Percentiles rank a stretch among this genome's conserved stretches.
These are phyloP conservation scores for Ogataea degrootiae DNA, from an alignment of 805 yeast genomes.

Conservation along the genomic window DNA sequence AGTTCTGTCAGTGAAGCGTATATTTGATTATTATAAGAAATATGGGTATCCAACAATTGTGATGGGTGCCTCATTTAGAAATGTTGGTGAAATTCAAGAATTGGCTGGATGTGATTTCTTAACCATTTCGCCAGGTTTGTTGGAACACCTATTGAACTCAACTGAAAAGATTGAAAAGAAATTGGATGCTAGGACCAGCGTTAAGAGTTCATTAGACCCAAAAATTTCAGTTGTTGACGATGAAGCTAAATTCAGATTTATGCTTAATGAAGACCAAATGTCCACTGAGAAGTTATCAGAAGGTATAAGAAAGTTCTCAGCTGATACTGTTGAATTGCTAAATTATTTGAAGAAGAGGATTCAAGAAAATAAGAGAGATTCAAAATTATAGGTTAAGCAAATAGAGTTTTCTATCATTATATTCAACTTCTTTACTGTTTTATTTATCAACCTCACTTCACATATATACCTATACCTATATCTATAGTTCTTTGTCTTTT, in stretches of 20 bases:
- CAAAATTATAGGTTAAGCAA: constrained; percentile 4
- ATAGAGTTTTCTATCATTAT: too few relatives aligned
- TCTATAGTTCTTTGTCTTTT: too few relatives aligned
- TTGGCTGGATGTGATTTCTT: constrained; percentile 95
- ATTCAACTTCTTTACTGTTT: too few relatives aligned
- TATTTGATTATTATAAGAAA: constrained; percentile 97
- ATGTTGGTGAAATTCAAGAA: constrained; percentile 87
- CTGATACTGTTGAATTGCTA: constrained; percentile 13
- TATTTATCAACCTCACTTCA: too few relatives aligned
- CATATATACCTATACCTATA: too few relatives aligned
- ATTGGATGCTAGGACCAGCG: constrained; percentile 58
- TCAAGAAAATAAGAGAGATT: constrained; percentile 7
- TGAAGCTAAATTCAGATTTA: constrained; percentile 85
- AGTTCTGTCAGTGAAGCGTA: constrained; percentile 79
- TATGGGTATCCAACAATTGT: constrained; percentile 93
- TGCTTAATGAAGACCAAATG: constrained; percentile 94
- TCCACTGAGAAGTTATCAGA: constrained; percentile 95
- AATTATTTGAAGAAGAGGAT: constrained; percentile 7
- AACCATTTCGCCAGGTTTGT: constrained; percentile 88
- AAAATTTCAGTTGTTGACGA: constrained; percentile 78
- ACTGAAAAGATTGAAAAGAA: constrained; percentile 69
- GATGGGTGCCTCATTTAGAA: constrained; percentile 99
- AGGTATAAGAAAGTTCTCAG: constrained; percentile 93
- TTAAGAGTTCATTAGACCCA: constrained; percentile 47
- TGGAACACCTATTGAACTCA: constrained; percentile 80